phyloP scores from a whole-genome alignment of 257 asterid genomes.

The Solanum dulcamara region DNA sequence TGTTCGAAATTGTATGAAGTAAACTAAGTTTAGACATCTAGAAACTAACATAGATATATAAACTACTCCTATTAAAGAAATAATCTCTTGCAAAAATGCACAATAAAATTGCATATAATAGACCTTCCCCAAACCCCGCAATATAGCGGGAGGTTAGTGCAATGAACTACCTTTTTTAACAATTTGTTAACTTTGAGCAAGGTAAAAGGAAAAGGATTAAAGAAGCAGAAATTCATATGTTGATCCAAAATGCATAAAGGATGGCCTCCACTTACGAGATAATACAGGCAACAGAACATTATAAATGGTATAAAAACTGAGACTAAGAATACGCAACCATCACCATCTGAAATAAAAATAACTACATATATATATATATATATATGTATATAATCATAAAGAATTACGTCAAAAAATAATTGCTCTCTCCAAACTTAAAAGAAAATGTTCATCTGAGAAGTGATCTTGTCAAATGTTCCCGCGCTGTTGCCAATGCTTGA shows the following conservation, averaged over 20 bases:
- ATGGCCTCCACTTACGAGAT: not conserved
- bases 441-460: constrained; percentile 38
- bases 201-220: not conserved
- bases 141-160: not conserved
- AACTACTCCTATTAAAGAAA: too few species aligned
- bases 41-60: too few species aligned
- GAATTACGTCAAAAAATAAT: not conserved
- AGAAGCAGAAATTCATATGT: not conserved
- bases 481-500: constrained; percentile 79
- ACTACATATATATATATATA: constrained; percentile 3
- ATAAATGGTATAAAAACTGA: not conserved
- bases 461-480: constrained; percentile 68
- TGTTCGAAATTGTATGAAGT: too few species aligned
- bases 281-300: not conserved
- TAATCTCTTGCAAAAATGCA: too few species aligned
- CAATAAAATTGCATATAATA: not conserved
- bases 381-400: not conserved
- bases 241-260: not conserved
- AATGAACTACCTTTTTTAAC: not conserved
- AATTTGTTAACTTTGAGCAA: not conserved
- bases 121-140: not conserved
- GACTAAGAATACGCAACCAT: not conserved
- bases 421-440: not conserved
- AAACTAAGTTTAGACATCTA: too few species aligned
- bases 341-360: not conserved